These are phyloP conservation scores for Fraxinus anomala DNA, from an alignment of 257 asterid genomes.

Conservation along the genomic window DNA sequence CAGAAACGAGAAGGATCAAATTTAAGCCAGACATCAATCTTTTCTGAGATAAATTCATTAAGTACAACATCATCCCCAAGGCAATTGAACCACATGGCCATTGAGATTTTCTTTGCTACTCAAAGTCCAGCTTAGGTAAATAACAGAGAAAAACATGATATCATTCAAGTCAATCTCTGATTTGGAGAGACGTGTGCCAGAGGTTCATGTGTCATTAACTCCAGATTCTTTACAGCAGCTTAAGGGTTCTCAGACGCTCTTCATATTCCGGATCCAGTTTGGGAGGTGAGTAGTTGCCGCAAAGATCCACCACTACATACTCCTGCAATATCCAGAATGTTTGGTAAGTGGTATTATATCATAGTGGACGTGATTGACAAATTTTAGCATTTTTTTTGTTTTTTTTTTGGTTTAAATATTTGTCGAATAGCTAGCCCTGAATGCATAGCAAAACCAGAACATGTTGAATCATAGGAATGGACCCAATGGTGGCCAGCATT, in stretches of 20 bases:
- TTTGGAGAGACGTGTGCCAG: not conserved
- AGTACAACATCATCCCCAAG: not conserved
- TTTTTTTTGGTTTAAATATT: not conserved
- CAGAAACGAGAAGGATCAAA: not conserved
- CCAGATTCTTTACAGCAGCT: slow-evolving; percentile 37
- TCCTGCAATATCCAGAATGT: slow-evolving; percentile 38
- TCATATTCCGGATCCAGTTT: slow-evolving; percentile 46
- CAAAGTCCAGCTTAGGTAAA: not conserved
- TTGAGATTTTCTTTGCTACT: not conserved
- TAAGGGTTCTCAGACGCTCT: slow-evolving; percentile 52
- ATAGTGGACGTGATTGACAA: not conserved
- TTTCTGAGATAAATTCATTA: not conserved
- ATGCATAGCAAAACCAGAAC: not conserved
- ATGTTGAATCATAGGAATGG: not conserved
- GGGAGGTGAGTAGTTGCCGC: slow-evolving; percentile 48
- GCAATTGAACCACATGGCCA: not conserved
- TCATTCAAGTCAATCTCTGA: not conserved
- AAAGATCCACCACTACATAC: slow-evolving; percentile 52
- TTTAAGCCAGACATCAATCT: not conserved
- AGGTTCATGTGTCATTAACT: not conserved
- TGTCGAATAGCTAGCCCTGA: not conserved
- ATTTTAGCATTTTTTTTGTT: not conserved
- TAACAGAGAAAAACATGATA: not conserved
- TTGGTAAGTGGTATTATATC: not conserved
- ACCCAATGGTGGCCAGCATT: not conserved